These are phyloP conservation scores for Acarospora socialis DNA, from an alignment of 2,329 filamentous ascomycete genomes.

Conservation along the genomic window DNA sequence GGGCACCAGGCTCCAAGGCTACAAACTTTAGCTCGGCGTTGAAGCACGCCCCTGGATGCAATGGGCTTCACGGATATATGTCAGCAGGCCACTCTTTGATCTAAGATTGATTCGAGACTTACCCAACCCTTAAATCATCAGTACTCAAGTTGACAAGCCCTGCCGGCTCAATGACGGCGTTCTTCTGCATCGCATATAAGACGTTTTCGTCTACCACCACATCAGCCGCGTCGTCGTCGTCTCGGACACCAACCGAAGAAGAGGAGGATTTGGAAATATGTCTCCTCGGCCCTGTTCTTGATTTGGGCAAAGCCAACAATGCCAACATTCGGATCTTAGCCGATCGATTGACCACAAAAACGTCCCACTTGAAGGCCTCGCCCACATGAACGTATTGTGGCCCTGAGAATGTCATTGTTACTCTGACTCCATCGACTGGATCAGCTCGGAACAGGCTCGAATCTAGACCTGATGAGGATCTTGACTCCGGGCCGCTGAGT, in stretches of 20 bases:
- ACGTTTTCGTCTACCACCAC: slow-evolving; percentile 44
- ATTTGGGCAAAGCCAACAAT: slow-evolving; percentile 37
- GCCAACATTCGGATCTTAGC: slow-evolving; percentile 38
- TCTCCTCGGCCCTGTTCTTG: slow-evolving; percentile 25
- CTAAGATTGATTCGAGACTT: slow-evolving; percentile 17
- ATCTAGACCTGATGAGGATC: slow-evolving; percentile 13
- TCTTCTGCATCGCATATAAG: slow-evolving; percentile 40
- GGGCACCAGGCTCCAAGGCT: slow-evolving; percentile 34
- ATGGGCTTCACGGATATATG: slow-evolving; percentile 31
- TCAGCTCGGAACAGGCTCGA: slow-evolving; percentile 20
- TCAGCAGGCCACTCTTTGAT: slow-evolving; percentile 6
- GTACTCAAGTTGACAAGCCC: slow-evolving; percentile 43
- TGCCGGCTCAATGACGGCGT: slow-evolving; percentile 32
- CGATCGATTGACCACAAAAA: slow-evolving; percentile 47
- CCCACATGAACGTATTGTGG: slow-evolving; percentile 36
- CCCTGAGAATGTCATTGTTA: slow-evolving; percentile 43
- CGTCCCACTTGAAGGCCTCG: slow-evolving; percentile 38
- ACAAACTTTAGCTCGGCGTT: slow-evolving; percentile 42
- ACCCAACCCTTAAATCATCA: slow-evolving; percentile 45
- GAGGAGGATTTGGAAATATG: slow-evolving; percentile 33
- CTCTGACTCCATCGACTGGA: slow-evolving; percentile 29
- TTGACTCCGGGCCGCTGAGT: slow-evolving; percentile 4
- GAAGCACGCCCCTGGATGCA: slow-evolving; percentile 41
- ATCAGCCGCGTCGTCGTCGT: slow-evolving; percentile 29
- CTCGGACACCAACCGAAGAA: slow-evolving; percentile 22